A percentile compares a stretch with the other conserved stretches of the same genome.
These are phyloP conservation scores for Aegilops umbellulata DNA, from an alignment of 176 grass and related monocot genomes.

Conservation along the genomic window DNA sequence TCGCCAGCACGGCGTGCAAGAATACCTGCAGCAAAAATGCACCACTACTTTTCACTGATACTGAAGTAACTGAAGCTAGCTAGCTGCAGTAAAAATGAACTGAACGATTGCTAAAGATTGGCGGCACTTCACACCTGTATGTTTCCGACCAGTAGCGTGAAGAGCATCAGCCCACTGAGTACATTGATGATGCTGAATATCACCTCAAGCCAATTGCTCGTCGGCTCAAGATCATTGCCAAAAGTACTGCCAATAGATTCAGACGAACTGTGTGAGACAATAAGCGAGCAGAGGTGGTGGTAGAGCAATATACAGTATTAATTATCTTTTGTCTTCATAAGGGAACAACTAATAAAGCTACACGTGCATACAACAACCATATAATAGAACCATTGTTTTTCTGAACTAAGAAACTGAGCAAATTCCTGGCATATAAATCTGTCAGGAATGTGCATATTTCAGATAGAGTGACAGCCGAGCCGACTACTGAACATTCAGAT, in stretches of 20 bases:
- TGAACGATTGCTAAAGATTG: background rate
- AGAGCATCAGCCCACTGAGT: constrained; percentile 93
- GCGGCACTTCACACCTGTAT: constrained; percentile 70
- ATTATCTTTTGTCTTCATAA: background rate
- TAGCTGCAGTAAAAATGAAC: background rate
- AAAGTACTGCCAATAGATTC: constrained; percentile 65
- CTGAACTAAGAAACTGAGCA: background rate
- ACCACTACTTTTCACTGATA: background rate
- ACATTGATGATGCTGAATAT: constrained; percentile 86
- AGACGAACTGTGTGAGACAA: background rate
- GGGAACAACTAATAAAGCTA: background rate
- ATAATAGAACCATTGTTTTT: background rate
- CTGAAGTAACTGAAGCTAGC: background rate
- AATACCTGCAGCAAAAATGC: constrained; percentile 52
- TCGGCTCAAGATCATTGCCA: constrained; percentile 89
- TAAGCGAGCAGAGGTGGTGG: background rate
- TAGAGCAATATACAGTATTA: background rate
- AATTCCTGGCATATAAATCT: background rate
- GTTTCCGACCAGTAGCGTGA: constrained; percentile 92
- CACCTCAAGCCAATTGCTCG: constrained; percentile 88
- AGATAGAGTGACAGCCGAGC: background rate
- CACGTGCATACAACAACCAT: background rate
- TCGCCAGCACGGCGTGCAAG: constrained; percentile 83
- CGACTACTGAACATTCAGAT: background rate
- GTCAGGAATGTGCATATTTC: background rate